Percentiles rank a stretch among this genome's conserved stretches.
Conservation (phyloP, 805 yeast species). For the Metschnikowia sp. region DNA sequence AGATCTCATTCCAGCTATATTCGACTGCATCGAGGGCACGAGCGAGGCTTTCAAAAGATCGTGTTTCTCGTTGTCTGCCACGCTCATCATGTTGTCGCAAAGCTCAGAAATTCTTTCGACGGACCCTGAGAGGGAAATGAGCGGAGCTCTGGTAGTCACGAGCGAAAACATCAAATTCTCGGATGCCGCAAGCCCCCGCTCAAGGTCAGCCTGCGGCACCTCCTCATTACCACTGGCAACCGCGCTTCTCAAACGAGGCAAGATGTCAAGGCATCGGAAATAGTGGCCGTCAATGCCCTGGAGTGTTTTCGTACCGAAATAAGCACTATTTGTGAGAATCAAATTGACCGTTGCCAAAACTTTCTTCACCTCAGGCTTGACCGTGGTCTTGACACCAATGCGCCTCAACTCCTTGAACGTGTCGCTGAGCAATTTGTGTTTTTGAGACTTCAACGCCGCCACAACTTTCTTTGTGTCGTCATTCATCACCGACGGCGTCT, state of each 20-base stretch:
- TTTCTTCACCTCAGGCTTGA: conserved; percentile 62
- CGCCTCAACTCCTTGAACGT: conserved; percentile 68
- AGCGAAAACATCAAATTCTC: conserved; percentile 67
- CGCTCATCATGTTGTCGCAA: conserved; percentile 15
- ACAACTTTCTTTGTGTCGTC: conserved; percentile 69
- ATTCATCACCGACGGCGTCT: conserved; percentile 69
- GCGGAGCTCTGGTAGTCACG: conserved; percentile 49
- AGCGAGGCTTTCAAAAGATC: conserved; percentile 17
- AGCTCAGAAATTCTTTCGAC: conserved; percentile 14
- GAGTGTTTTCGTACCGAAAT: conserved; percentile 39
- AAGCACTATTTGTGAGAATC: conserved; percentile 53
- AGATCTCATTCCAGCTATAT: conserved; percentile 16
- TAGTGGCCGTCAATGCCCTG: conserved; percentile 49
- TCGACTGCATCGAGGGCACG: conserved; percentile 18
- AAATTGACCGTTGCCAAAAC: conserved; percentile 60
- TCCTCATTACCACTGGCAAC: conserved; percentile 64
- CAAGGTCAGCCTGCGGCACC: conserved; percentile 69
- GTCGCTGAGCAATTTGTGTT: conserved; percentile 72
- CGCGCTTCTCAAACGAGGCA: conserved; percentile 74
- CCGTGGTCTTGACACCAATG: conserved; percentile 69
- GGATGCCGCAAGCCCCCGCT: conserved; percentile 69
- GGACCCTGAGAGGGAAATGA: conserved; percentile 31
- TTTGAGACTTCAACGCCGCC: conserved; percentile 76
- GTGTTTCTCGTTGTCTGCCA: conserved; percentile 13
- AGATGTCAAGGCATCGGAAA: conserved; percentile 68